Evolutionary conservation across 176 grass and related monocot genomes (phyloP).

Genomic region (Alloteropsis semialata): DNA sequence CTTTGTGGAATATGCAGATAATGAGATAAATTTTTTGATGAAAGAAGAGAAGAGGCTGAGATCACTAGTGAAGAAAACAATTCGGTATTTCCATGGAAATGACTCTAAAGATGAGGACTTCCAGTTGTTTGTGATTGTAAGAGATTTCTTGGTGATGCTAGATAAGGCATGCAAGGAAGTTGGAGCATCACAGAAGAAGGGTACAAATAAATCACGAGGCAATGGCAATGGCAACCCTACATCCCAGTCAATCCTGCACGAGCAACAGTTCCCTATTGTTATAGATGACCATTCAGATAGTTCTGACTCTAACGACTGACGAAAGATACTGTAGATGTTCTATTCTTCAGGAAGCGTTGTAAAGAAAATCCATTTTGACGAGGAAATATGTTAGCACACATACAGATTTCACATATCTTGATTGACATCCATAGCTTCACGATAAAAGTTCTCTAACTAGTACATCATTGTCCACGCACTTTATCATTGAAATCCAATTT

Average conservation of each 20-base stretch:
- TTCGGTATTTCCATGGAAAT: slow-evolving; percentile 79
- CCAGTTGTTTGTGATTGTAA: slow-evolving; percentile 67
- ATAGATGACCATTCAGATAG: slow-evolving; percentile 31
- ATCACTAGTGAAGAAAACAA: slow-evolving; percentile 67
- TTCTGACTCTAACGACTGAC: slow-evolving; percentile 31
- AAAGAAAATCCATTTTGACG: slow-evolving; percentile 2
- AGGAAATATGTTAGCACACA: slow-evolving; percentile 17
- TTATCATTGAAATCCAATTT: not conserved
- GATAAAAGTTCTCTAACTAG: not conserved
- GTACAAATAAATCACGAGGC: not conserved
- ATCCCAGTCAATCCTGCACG: slow-evolving; percentile 19
- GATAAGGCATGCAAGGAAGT: slow-evolving; percentile 91
- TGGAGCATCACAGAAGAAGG: slow-evolving; percentile 49
- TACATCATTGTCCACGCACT: not conserved
- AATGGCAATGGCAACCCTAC: slow-evolving; percentile 1
- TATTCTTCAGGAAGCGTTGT: not conserved
- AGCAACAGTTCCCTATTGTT: slow-evolving; percentile 34
- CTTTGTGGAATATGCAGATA: slow-evolving; percentile 58
- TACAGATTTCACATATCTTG: slow-evolving; percentile 7
- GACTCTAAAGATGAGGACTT: slow-evolving; percentile 72
- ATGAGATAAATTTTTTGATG: slow-evolving; percentile 48
- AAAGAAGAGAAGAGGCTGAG: slow-evolving; percentile 78
- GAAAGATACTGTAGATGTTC: not conserved
- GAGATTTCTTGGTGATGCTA: slow-evolving; percentile 80
- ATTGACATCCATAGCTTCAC: not conserved